These are phyloP conservation scores for Heterobasidion irregulare DNA, from an alignment of 1,284 basidiomycete species.

Conservation along the genomic window DNA sequence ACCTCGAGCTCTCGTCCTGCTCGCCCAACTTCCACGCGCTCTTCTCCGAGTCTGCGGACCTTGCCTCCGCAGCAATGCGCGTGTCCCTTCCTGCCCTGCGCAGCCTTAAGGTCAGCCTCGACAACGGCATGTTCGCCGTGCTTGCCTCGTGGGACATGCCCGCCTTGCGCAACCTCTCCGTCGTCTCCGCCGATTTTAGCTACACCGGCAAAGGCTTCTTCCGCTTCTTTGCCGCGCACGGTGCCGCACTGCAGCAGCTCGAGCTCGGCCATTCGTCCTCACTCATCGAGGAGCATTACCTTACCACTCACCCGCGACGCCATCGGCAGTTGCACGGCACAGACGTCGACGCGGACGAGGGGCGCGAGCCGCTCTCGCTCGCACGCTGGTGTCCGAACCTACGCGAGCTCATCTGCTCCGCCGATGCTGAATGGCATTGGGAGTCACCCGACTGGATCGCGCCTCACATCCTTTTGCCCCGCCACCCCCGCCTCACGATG, in stretches of 20 bases:
- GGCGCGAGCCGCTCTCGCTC: constrained; percentile 28
- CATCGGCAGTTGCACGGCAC: constrained; percentile 20
- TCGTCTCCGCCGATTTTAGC: constrained; percentile 59
- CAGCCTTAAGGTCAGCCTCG: constrained; percentile 60
- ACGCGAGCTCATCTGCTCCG: constrained; percentile 59
- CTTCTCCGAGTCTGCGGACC: constrained; percentile 17
- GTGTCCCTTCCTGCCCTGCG: constrained; percentile 44
- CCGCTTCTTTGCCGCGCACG: constrained; percentile 58
- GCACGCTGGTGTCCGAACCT: constrained; percentile 60
- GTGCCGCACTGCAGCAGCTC: constrained; percentile 48
- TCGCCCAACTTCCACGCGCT: constrained; percentile 19
- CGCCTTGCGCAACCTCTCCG: constrained; percentile 47
- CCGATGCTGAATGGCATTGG: constrained; percentile 76
- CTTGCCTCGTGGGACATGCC: constrained; percentile 57
- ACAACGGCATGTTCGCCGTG: constrained; percentile 59
- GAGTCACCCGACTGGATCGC: constrained; percentile 69
- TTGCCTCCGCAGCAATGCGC: constrained; percentile 14
- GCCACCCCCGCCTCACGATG: constrained; percentile 50
- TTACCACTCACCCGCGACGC: constrained; percentile 27
- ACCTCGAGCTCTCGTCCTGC: constrained; percentile 49
- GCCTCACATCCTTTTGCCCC: constrained; percentile 61
- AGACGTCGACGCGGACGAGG: constrained; percentile 14
- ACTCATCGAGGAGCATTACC: constrained; percentile 54
- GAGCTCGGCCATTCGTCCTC: constrained; percentile 65
- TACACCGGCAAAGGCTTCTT: constrained; percentile 56